These are phyloP conservation scores for Alternaria sp. DNA, from an alignment of 2,329 filamentous ascomycete species.

Conservation along the genomic window DNA sequence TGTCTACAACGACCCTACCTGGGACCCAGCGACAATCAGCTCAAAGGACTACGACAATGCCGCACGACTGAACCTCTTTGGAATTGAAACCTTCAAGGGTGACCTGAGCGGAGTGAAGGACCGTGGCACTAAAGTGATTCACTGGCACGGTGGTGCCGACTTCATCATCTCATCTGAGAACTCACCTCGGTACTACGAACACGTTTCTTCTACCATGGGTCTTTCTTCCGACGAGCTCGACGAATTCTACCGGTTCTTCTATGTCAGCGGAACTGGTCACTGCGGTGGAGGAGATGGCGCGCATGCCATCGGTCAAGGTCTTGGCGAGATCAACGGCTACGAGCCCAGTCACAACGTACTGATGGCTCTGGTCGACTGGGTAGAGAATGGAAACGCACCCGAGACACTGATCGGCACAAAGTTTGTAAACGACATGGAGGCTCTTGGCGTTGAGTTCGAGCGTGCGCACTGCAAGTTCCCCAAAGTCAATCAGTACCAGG, in stretches of 20 bases:
- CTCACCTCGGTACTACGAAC: constrained; percentile 59
- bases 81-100: constrained; percentile 54
- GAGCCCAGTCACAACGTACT: constrained; percentile 57
- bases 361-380: constrained; percentile 59
- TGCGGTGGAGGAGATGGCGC: constrained; percentile 61
- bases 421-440: constrained; percentile 40
- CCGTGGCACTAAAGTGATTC: constrained; percentile 57
- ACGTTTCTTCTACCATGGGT: constrained; percentile 56
- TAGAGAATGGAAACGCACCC: constrained; percentile 54
- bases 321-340: constrained; percentile 27
- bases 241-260: constrained; percentile 61
- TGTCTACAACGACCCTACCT: constrained; percentile 57
- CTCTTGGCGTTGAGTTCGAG: constrained; percentile 42
- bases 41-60: constrained; percentile 54
- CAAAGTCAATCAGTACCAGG: constrained; percentile 45
- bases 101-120: constrained; percentile 49
- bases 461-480: constrained; percentile 51
- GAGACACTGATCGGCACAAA: constrained; percentile 48
- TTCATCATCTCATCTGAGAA: constrained; percentile 56
- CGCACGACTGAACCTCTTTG: constrained; percentile 47
- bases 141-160: constrained; percentile 57
- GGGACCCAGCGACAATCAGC: constrained; percentile 51
- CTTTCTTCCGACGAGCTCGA: constrained; percentile 47
- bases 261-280: constrained; percentile 62
- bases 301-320: constrained; percentile 42